phyloP scores from a whole-genome alignment of 73 alveolate genomes.

The Blepharisma japonicum region DNA sequence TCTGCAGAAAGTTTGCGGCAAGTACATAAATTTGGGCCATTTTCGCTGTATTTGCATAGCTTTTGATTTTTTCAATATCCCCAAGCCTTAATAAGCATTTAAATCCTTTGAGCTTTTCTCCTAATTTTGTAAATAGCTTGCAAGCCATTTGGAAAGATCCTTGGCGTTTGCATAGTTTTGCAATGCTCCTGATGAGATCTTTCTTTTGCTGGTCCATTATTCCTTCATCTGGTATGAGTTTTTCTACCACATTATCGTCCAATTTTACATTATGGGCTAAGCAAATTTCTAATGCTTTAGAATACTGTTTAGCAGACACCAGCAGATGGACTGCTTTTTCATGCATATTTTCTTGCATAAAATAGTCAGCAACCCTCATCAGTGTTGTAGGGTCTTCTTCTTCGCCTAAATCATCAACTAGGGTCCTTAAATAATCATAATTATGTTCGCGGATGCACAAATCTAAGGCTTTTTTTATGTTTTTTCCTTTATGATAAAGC shows the following conservation, averaged over 20 bases:
- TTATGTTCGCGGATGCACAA: slow-evolving; percentile 57
- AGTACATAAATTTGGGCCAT: slow-evolving; percentile 86
- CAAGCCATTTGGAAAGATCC: slow-evolving; percentile 91
- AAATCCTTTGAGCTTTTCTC: slow-evolving; percentile 93
- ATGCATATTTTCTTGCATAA: slow-evolving; percentile 68
- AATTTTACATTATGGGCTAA: slow-evolving; percentile 77
- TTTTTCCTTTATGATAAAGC: slow-evolving; percentile 87
- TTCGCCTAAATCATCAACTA: slow-evolving; percentile 51
- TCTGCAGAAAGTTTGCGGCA: slow-evolving; percentile 94
- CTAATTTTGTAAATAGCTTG: slow-evolving; percentile 85
- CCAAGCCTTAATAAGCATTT: slow-evolving; percentile 87
- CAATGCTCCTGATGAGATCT: slow-evolving; percentile 75
- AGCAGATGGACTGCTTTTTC: slow-evolving; percentile 89
- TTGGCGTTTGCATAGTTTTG: slow-evolving; percentile 83
- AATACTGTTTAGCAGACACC: slow-evolving; percentile 73
- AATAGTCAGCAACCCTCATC: slow-evolving; percentile 72
- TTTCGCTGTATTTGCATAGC: slow-evolving; percentile 92
- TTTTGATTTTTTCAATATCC: slow-evolving; percentile 84
- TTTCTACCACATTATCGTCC: slow-evolving; percentile 78
- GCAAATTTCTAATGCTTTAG: slow-evolving; percentile 84
- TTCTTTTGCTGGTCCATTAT: slow-evolving; percentile 76
- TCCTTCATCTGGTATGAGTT: slow-evolving; percentile 52
- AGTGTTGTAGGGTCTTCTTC: slow-evolving; percentile 82
- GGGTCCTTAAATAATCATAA: slow-evolving; percentile 52
- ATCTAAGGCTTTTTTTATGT: slow-evolving; percentile 87